Evolutionary conservation across 805 yeast species (phyloP), one percentile per base, ranked within the genome.

Genomic region (Candida lessepsii): DNA sequence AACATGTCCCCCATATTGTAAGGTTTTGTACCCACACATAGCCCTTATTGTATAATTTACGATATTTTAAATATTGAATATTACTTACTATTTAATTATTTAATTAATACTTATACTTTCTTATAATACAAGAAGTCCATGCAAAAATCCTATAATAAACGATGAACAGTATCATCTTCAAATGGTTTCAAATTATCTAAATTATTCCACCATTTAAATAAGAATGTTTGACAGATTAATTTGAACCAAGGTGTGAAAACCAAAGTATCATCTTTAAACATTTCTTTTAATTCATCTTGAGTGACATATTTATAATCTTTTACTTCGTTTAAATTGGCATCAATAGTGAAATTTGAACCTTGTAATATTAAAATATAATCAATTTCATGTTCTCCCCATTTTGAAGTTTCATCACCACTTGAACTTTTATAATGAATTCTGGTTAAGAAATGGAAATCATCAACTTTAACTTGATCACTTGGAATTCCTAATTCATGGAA

Each of bases 211-310:
- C 99, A 93, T 47, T 85, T 72, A 68, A 86, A 93, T 56, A 93
- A 70, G 56, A 86, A 87, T 33, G 86, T 79, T 58, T 93, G 90
- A 61, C 99, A 93, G 51, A 93, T 93, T 49, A 93, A 76, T 64
- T 87, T 88, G 71, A 93, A 93, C 99, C 99, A 93, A 4, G 99
- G 99, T 4, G 99, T 93, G 66, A 93, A 93, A 9, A 78, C 71
- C 46, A 85, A 71, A n/a, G 55, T 41, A 14, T 67, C 53, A 58
- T 90, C 87, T 16, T 73, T 51, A 61, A 93, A 86, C 96, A 93
- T 87, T 14, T 59, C 65, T 58, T 80, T 78, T 52, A 93, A 73
- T 51, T 85, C 83, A 1, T 66, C 65, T 18, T 75, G 75, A 23
- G 80, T 66, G 17, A 93, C 98, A 65, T 86, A 93, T 54, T 71